Evolutionary conservation across 1,139 yeast species (phyloP).

Genomic region (Hansenula sp.): DNA sequence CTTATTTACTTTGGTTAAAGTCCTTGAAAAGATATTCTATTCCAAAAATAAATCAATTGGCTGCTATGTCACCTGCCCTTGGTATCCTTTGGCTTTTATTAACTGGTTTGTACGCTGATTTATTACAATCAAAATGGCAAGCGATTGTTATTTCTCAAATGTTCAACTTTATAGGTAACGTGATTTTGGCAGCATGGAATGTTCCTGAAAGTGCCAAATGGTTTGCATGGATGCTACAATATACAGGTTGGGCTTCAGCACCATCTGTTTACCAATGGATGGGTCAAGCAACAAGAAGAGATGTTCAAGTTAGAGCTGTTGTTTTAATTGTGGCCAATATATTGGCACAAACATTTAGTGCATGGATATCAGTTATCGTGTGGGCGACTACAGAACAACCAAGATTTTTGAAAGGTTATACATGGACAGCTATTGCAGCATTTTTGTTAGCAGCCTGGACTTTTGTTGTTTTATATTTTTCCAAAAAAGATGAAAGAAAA

Average conservation of each 20-base stretch:
- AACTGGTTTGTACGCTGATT: slow-evolving; percentile 45
- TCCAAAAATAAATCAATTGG: slow-evolving; percentile 23
- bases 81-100: slow-evolving; percentile 45
- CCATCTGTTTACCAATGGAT: slow-evolving; percentile 37
- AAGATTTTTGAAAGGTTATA: slow-evolving; percentile 44
- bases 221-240: slow-evolving; percentile 49
- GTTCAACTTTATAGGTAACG: slow-evolving; percentile 40
- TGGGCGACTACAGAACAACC: slow-evolving; percentile 55
- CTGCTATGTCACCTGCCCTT: slow-evolving; percentile 20
- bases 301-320: slow-evolving; percentile 37
- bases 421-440: slow-evolving; percentile 48
- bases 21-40: slow-evolving; percentile 20
- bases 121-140: slow-evolving; percentile 51
- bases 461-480: slow-evolving; percentile 48
- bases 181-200: slow-evolving; percentile 43
- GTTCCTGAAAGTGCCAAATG: slow-evolving; percentile 81
- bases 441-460: slow-evolving; percentile 45
- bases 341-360: slow-evolving; percentile 35
- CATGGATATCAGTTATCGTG: slow-evolving; percentile 40
- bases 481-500: slow-evolving; percentile 53
- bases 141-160: slow-evolving; percentile 53
- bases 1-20: slow-evolving; percentile 23
- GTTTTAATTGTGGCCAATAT: slow-evolving; percentile 34
- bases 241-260: slow-evolving; percentile 42
- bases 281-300: slow-evolving; percentile 36